Conservation (phyloP, 1,284 basidiomycete genomes). For the Lignosus rhinocerotis region DNA sequence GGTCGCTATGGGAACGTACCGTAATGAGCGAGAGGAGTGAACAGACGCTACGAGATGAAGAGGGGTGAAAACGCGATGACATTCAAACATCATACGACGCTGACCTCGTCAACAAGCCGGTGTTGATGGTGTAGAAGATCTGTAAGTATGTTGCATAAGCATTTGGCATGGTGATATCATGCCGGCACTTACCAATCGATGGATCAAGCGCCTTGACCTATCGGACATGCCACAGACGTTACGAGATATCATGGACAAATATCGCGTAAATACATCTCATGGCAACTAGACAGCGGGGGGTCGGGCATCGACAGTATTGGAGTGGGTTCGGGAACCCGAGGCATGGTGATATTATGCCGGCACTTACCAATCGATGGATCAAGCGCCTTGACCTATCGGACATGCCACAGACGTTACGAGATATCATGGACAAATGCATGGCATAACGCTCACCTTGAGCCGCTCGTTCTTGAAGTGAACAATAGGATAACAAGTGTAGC, state of each 20-base stretch:
- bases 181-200: not conserved
- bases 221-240: no score
- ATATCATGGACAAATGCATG: not conserved
- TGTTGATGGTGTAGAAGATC: conserved; percentile 7
- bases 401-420: no score
- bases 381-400: not conserved
- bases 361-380: not conserved
- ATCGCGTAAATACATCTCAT: no score
- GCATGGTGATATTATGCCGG: not conserved
- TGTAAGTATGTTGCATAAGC: not conserved
- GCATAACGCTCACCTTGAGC: not conserved
- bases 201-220: not conserved
- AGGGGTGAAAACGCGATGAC: not conserved
- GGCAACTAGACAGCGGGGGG: no score
- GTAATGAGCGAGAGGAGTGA: conserved; percentile 1
- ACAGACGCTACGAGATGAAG: not conserved
- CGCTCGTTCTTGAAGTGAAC: not conserved
- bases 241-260: no score
- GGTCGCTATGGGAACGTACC: not conserved
- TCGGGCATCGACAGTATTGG: no score
- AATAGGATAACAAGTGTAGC: not conserved
- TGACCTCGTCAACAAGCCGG: conserved; percentile 1
- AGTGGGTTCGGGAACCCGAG: no score
- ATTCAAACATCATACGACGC: not conserved
- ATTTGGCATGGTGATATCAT: not conserved